Percentiles rank a stretch among this genome's conserved stretches.
Evolutionary conservation across 352 stramenopile genomes (phyloP).

Genomic region (Globisporangium canariense): DNA sequence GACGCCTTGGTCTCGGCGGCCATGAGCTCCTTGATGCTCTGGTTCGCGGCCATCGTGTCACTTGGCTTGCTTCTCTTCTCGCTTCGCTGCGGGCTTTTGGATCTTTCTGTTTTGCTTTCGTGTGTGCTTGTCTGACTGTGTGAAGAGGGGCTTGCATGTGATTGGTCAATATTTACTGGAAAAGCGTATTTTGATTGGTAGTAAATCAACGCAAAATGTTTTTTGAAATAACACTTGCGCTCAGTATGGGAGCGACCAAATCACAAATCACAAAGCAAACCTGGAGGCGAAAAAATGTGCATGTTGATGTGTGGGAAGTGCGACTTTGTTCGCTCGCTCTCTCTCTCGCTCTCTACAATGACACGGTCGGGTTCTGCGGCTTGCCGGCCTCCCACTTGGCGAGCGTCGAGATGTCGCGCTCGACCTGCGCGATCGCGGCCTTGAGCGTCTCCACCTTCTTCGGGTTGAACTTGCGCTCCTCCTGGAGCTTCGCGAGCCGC

Average conservation of each 20-base stretch:
- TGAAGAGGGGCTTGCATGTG: background rate
- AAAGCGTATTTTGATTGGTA: background rate
- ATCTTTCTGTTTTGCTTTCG: slow-evolving; percentile 4
- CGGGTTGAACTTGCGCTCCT: slow-evolving; percentile 53
- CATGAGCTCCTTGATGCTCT: slow-evolving; percentile 90
- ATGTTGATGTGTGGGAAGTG: no score
- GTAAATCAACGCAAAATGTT: no score
- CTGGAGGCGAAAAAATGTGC: no score
- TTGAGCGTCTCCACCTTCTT: slow-evolving; percentile 41
- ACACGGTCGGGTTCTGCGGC: slow-evolving; percentile 3
- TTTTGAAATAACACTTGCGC: no score
- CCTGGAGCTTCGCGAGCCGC: slow-evolving; percentile 38
- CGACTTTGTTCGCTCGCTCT: no score
- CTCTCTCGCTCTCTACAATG: background rate
- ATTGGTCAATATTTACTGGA: background rate
- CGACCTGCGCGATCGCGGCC: slow-evolving; percentile 42
- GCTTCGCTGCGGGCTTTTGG: slow-evolving; percentile 1
- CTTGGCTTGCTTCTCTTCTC: slow-evolving; percentile 7
- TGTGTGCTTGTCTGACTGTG: background rate
- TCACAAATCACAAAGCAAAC: no score
- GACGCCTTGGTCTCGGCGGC: slow-evolving; percentile 88
- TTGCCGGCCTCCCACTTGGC: slow-evolving; percentile 46
- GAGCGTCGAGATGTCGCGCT: slow-evolving; percentile 63
- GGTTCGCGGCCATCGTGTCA: slow-evolving; percentile 68
- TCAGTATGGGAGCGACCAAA: no score